Base-by-base conservation (phyloP, 768 basidiomycete genomes). In the Clavulina sp. region DNA sequence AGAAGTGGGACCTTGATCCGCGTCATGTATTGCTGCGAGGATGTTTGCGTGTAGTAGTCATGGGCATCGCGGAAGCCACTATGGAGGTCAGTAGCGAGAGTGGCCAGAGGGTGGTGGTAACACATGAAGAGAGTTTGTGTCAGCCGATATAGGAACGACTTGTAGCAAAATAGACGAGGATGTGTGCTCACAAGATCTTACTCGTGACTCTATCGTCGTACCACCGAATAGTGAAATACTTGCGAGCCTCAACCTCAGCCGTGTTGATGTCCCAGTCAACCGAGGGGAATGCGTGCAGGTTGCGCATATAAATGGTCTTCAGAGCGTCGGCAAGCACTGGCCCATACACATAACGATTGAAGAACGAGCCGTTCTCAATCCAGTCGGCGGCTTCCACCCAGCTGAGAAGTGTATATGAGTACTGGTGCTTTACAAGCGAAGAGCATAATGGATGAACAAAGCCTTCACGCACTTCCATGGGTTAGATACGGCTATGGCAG, bases 371-470 rank as follows among this genome's bases (percentile, higher is more conserved):
- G 9, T 9, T 38, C 19, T 38, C 36, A 38, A 38, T 38, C 9
- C 19, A 38, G 9, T 38, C 19, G 9, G 36, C 36, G 36, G 52
- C 46, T 71, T 56, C 54, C 73, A 63, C 74, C 74, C 75, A 19
- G 74, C 73, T 75, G 26, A 46, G 44, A 21, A 54, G 48, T 34
- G 13, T 7, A 7, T 38, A 7, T 46, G 31, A 24, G 53, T 30
- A 44, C 44, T 52, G 52, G 24, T 31, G 40, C 31, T 46, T 50
- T 18, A 53, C 29, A 36, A 50, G 43, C 54, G 52, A 56, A 19
- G 51, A 54, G 56, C 34, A 7, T 7, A 19, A 84, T 62, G 19
- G 34, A 38, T 7, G 34, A 38, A 7, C 1, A 24, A 46, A 18
- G 16, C 23, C 13, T 13, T 9, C 43, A 24, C 43, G 1, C 24